A percentile compares a stretch with the other conserved stretches of the same genome.
Conservation (phyloP, 169 alveolate genomes). For the Eimeria necatrix region DNA sequence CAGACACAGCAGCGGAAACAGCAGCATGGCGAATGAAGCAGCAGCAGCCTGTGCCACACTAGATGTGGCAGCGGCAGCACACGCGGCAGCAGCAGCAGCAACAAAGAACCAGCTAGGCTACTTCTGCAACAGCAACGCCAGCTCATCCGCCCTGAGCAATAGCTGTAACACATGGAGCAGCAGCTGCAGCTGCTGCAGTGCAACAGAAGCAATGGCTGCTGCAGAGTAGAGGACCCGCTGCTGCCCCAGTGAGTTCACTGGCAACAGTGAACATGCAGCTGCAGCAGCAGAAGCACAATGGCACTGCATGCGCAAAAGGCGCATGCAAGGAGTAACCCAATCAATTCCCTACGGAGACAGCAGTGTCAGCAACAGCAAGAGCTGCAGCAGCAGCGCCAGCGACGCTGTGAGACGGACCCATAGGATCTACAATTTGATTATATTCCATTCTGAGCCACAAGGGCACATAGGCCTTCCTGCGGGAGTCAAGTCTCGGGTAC, state of each 20-base stretch:
- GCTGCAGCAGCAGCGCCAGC: slow-evolving; percentile 23
- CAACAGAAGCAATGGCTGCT: background rate
- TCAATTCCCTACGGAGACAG: background rate
- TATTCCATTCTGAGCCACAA: slow-evolving; percentile 78
- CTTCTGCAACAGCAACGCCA: too few relatives aligned
- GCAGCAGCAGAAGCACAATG: too few relatives aligned
- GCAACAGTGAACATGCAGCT: too few relatives aligned
- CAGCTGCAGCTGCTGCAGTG: background rate
- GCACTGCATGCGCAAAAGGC: too few relatives aligned
- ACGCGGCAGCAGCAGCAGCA: background rate
- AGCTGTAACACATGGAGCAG: background rate
- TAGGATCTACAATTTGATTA: slow-evolving; percentile 51
- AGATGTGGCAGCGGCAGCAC: background rate
- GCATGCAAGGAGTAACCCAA: background rate
- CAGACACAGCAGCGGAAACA: background rate
- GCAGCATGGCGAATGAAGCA: background rate
- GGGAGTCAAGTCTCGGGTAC: slow-evolving; percentile 47
- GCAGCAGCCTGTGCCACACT: background rate
- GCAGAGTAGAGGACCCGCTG: background rate
- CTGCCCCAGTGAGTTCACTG: too few relatives aligned
- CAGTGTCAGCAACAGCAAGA: background rate
- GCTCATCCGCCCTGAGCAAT: background rate
- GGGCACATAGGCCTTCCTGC: slow-evolving; percentile 45
- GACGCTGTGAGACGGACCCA: background rate
- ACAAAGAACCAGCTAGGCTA: background rate